Base-by-base conservation (phyloP, 176 grass and related monocot genomes). In the Echinochloa phyllopogon region DNA sequence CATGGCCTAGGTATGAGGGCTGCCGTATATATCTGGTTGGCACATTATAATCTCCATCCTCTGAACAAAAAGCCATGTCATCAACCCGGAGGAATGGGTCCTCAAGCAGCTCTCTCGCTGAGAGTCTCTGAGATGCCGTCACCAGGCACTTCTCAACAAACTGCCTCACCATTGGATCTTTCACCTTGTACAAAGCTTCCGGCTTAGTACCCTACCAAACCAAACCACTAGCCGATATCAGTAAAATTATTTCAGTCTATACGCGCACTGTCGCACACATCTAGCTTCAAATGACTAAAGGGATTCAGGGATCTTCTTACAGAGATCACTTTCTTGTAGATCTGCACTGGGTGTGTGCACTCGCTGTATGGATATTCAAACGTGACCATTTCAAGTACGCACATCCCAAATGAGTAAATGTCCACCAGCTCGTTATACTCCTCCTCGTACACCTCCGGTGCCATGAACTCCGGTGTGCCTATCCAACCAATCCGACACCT, bases 381-480 rank as follows among this genome's bases (percentile, higher is more conserved):
- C 7, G 96, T 96, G 24, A 99, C 81, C 93, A 99, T 99, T 87
- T 99, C 96, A 15, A 99, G 86, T 37, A 99, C 89, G 6, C 96
- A 99, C 96, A 99, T 99, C 52, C 96, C 96, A 12, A 99, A 99
- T 0, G 96, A 99, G 65, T 99, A 99, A 49, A 99, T 94, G 78
- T 99, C 96, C 37, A 99, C 96, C 40, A 99, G 80, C 61, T 99
- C 96, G 16, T 99, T 99, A 75, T 99, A 99, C 57, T 94, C 96
- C 81, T 99, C 96, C 60, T 92, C 91, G 1, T 99, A 99, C 64
- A 99, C 96, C 93, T 99, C 96, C 0, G 96, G 96, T 10, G 96
- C 96, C 96, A 99, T 99, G 89, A 99, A 99, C 86, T 99, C 96
- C 0, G 96, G 96, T 0, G 96, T 99, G 59, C 96, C 96, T 88